Evolutionary conservation across 2,329 filamentous ascomycete species (phyloP).

Genomic region (Gremmenia infestans): DNA sequence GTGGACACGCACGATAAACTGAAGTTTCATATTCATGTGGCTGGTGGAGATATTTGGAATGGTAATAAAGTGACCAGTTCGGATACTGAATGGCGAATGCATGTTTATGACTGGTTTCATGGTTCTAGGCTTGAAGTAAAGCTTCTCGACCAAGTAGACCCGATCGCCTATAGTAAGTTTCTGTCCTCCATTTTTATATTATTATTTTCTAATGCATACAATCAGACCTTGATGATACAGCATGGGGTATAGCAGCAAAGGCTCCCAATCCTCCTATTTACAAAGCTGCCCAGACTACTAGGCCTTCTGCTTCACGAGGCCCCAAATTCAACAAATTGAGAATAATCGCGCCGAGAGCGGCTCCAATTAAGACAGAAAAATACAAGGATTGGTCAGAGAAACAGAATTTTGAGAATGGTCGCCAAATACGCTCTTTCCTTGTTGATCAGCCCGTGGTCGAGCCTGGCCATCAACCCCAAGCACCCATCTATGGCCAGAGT

Average conservation of each 20-base stretch:
- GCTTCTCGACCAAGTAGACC: neutral
- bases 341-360: conserved; percentile 10
- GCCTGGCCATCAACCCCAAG: conserved; percentile 20
- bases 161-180: too few species aligned
- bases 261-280: neutral
- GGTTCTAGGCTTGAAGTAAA: neutral
- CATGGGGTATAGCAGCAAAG: neutral
- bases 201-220: neutral
- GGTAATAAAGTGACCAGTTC: neutral
- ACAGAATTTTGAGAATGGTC: conserved; percentile 14
- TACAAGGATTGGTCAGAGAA: conserved; percentile 19
- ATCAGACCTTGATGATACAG: neutral
- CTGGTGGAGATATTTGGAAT: neutral
- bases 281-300: neutral
- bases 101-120: conserved; percentile 17
- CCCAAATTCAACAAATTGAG: conserved; percentile 18
- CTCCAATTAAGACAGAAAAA: conserved; percentile 5
- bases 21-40: neutral
- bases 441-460: conserved; percentile 23
- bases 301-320: neutral
- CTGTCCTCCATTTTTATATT: too few species aligned
- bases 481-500: conserved; percentile 18
- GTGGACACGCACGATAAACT: neutral
- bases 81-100: conserved; percentile 4
- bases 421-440: conserved; percentile 19